Base-by-base conservation (phyloP, 495 filamentous ascomycete genomes). In the Extremus antarcticus region DNA sequence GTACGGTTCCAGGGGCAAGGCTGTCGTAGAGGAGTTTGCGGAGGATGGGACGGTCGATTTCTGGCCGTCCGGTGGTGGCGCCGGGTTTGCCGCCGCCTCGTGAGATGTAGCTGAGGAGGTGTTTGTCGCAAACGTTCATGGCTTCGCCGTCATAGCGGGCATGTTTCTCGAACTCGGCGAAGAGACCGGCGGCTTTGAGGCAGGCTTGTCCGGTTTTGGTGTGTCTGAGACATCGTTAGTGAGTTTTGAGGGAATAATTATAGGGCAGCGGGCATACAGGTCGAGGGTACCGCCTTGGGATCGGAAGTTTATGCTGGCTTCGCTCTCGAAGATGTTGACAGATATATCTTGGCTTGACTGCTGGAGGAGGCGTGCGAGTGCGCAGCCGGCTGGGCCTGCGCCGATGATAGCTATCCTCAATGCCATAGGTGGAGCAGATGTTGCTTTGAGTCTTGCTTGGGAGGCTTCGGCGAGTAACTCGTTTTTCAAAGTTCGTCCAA, bases 321-420 rank as follows among this genome's bases (percentile, higher is more conserved):
- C 59, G 55, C 68, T 65, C 29, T 71, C 64, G 56, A 77, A 67
- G 21, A 62, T 41, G 29, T 38, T 52, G 17, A 51, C 29, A 10
- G n/a, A 13, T 21, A 62, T 52, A 29, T 39, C 21, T 25, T 66
- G 58, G 23, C 65, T 60, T 7, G 68, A 56, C 50, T 73, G 67
- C 24, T 54, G 52, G 25, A 84, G 73, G 17, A 83, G 71, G 11
- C 76, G 74, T 16, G 77, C 80, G 22, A 84, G 67, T 56, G 70
- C 74, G 49, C 74, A 73, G 21, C 80, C 79, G 19, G 71, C 71
- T 1, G 79, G 79, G 9, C 80, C 78, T 32, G 74, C 78, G 19
- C 59, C 59, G 15, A 62, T 54, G 55, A 62, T 62, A 39, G 51
- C 59, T 9, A 58, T 55, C 51, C 47, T 62, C 11, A 51, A 25